A percentile compares a stretch with the other conserved stretches of the same genome.
Conservation (phyloP, 2,329 filamentous ascomycete species). For the Alternaria sp. region DNA sequence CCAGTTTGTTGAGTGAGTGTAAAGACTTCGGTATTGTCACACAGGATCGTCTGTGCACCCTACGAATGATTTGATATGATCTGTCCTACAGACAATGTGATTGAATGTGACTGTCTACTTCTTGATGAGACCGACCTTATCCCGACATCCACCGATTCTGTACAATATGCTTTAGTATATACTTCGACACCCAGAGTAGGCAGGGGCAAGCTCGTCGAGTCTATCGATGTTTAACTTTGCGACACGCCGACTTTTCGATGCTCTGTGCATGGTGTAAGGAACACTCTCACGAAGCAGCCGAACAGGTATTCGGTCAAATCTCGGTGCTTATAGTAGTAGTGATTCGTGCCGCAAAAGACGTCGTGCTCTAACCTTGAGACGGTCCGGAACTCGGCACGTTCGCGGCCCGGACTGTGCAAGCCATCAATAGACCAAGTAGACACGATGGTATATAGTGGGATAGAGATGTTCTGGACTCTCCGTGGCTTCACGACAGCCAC, state of each 20-base stretch:
- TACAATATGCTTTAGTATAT: background rate
- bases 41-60: too few species aligned
- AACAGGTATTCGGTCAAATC: constrained; percentile 1
- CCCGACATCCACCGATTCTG: background rate
- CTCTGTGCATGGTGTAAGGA: background rate
- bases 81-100: background rate
- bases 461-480: background rate
- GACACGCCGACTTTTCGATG: background rate
- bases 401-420: background rate
- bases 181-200: background rate
- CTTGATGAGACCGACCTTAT: background rate
- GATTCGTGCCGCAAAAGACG: background rate
- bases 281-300: background rate
- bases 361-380: background rate
- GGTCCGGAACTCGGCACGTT: constrained; percentile 1
- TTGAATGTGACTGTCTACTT: background rate
- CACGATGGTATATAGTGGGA: background rate
- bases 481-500: background rate
- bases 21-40: background rate
- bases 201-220: background rate
- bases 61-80: background rate
- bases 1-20: background rate
- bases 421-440: background rate
- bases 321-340: background rate
- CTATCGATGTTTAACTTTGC: background rate